These are phyloP conservation scores for Candida ovalis DNA, from an alignment of 805 yeast genomes.

Conservation along the genomic window DNA sequence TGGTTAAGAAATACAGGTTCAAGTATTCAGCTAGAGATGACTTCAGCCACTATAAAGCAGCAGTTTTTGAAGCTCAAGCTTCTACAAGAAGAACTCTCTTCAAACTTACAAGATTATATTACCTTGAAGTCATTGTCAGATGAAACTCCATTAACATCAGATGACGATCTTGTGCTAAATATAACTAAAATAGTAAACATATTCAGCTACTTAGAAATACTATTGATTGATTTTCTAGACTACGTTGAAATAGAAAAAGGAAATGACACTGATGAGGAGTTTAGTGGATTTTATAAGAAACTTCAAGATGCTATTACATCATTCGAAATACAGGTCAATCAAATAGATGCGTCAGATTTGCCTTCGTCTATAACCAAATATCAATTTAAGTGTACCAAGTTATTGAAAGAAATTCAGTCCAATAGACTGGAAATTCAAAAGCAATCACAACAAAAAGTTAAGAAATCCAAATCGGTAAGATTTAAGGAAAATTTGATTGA, in stretches of 20 bases:
- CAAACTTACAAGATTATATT: constrained; percentile 13
- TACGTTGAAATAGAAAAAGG: background rate
- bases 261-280: background rate
- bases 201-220: constrained; percentile 13
- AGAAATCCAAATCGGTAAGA: constrained; percentile 23
- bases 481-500: constrained; percentile 23
- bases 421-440: background rate
- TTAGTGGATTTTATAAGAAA: background rate
- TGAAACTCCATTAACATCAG: constrained; percentile 1
- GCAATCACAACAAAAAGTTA: constrained; percentile 4
- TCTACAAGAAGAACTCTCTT: constrained; percentile 15
- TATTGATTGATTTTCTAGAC: constrained; percentile 14
- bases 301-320: background rate
- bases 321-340: background rate
- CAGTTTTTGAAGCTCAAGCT: constrained; percentile 18
- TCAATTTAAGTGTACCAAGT: background rate
- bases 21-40: background rate
- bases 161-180: constrained; percentile 12
- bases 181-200: constrained; percentile 11
- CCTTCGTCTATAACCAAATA: background rate
- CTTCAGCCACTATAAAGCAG: constrained; percentile 10
- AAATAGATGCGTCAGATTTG: background rate
- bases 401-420: background rate
- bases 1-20: too few relatives aligned
- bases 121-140: constrained; percentile 11